A percentile compares a stretch with the other conserved stretches of the same genome.
Evolutionary conservation across 371 early-diverging fungal genomes (phyloP).

Genomic region (Paraphysoderma sedebokerense): DNA sequence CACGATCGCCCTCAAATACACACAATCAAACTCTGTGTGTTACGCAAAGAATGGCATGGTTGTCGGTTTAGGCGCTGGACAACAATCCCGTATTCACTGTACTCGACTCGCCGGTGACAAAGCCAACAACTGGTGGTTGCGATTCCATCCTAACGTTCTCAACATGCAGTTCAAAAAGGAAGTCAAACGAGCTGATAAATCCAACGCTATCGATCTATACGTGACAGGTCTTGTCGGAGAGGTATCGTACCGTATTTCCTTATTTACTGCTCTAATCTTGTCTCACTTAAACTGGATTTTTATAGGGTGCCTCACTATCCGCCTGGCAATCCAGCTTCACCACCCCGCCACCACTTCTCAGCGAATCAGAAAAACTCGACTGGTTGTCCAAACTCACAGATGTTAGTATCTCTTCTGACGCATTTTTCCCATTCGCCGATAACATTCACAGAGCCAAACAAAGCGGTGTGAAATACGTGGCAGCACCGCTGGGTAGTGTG

Average conservation of each 20-base stretch:
- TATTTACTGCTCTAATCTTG: not conserved
- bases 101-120: slow-evolving; percentile 96
- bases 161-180: slow-evolving; percentile 66
- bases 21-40: slow-evolving; percentile 94
- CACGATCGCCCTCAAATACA: slow-evolving; percentile 92
- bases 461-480: slow-evolving; percentile 75
- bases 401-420: slow-evolving; percentile 80
- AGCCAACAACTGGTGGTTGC: slow-evolving; percentile 95
- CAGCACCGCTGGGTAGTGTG: slow-evolving; percentile 81
- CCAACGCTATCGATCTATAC: slow-evolving; percentile 92
- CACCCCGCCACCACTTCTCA: slow-evolving; percentile 56
- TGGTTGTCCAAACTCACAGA: slow-evolving; percentile 51
- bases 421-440: slow-evolving; percentile 97
- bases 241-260: slow-evolving; percentile 4
- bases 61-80: slow-evolving; percentile 95
- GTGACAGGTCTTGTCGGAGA: slow-evolving; percentile 67
- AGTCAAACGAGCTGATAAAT: slow-evolving; percentile 83
- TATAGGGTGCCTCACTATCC: slow-evolving; percentile 44
- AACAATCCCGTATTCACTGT: slow-evolving; percentile 95
- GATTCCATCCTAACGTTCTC: slow-evolving; percentile 83
- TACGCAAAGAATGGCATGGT: slow-evolving; percentile 96
- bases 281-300: not conserved
- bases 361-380: slow-evolving; percentile 48
- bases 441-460: slow-evolving; percentile 74
- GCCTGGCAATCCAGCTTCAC: slow-evolving; percentile 69